Evolutionary conservation across 2,329 filamentous ascomycete genomes (phyloP).

Genomic region (Calonectria pteridis): DNA sequence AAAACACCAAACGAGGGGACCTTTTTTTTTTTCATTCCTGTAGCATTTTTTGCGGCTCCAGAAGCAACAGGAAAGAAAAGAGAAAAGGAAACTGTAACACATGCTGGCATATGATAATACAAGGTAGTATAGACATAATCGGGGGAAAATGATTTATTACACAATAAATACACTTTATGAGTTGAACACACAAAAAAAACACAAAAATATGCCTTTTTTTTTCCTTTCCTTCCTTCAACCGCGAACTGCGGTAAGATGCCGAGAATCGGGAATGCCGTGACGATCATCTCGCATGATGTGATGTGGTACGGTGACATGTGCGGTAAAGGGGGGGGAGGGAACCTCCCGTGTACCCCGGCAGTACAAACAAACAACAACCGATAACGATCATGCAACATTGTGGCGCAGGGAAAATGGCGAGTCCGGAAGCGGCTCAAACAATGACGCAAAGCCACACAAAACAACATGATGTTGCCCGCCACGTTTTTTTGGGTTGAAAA

Average conservation of each 20-base stretch:
- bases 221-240: neutral
- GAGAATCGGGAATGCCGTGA: neutral
- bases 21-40: constrained; percentile 10
- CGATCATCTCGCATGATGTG: constrained; percentile 12
- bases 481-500: neutral
- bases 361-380: neutral
- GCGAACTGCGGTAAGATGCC: neutral
- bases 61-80: neutral
- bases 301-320: neutral
- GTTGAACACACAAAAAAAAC: neutral
- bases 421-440: neutral
- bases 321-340: neutral
- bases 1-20: neutral
- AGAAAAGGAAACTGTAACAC: neutral
- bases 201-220: neutral
- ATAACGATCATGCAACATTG: neutral
- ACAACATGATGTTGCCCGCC: neutral
- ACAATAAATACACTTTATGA: neutral
- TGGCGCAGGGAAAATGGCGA: neutral
- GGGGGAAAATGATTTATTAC: neutral
- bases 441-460: neutral
- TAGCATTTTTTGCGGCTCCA: too few species aligned
- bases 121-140: neutral
- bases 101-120: neutral
- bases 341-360: neutral